Conservation (phyloP, 805 yeast species). For the Nakazawaea pomicola region DNA sequence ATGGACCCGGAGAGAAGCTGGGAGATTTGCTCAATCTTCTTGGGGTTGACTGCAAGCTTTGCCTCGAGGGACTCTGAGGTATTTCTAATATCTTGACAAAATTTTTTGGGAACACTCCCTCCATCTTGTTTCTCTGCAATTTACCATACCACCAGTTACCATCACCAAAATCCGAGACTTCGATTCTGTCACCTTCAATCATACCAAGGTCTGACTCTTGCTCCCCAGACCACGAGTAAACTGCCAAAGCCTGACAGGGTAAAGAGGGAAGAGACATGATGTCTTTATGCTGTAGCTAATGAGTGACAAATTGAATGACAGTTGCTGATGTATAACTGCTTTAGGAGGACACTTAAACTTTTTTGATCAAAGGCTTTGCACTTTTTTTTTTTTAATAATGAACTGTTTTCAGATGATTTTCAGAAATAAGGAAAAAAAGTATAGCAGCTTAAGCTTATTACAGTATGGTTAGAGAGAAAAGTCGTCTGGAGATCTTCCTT, state of each 20-base stretch:
- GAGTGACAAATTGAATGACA: not conserved
- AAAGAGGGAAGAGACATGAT: conserved; percentile 19
- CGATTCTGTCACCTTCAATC: conserved; percentile 88
- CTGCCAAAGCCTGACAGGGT: conserved; percentile 76
- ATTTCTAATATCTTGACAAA: conserved; percentile 59
- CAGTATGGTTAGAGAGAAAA: too few species aligned
- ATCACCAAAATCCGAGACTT: conserved; percentile 69
- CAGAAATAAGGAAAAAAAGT: too few species aligned
- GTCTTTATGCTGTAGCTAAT: too few species aligned
- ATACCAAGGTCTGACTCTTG: conserved; percentile 87
- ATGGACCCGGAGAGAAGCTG: conserved; percentile 14
- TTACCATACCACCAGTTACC: conserved; percentile 93
- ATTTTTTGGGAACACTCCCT: conserved; percentile 85
- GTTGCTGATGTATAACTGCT: not conserved
- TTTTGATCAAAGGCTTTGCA: too few species aligned
- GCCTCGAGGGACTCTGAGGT: conserved; percentile 17
- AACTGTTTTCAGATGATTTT: too few species aligned
- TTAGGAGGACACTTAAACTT: conserved; percentile 25
- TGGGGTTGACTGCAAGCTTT: conserved; percentile 16
- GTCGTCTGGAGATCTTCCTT: too few species aligned
- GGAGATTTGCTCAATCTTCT: conserved; percentile 12
- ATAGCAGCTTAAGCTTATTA: too few species aligned
- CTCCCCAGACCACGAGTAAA: conserved; percentile 93
- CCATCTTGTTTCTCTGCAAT: conserved; percentile 70
- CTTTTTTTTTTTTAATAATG: too few species aligned